Base-by-base conservation (phyloP, 768 basidiomycete genomes). In the Astraeus odoratus region DNA sequence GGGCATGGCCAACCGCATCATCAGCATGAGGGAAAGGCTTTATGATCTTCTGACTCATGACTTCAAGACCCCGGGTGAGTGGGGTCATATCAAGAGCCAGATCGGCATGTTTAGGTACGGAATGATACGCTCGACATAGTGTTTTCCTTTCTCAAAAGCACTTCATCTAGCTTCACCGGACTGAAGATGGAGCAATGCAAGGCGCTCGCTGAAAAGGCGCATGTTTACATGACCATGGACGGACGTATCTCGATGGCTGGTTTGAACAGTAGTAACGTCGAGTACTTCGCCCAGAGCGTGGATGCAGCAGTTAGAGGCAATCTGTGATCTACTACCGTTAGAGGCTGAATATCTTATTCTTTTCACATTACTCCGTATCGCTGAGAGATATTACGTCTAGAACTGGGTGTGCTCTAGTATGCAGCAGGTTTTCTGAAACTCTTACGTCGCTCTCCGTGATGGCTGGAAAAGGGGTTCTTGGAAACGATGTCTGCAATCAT, bases 51-150 rank as follows among this genome's bases (percentile, higher is more conserved):
- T 98, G 51, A 83, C 82, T 26, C 69, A 87, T 50, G 81, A 83
- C 51, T 68, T 86, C 51, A 80, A 85, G 64, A 98, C 95, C 26
- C 96, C 96, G 13, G 94, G 95, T 6, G 80, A 86, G 47, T 98
- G 96, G 96, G 75, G 77, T 8, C 95, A 97, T 65, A 89, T 98
- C 67, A 90, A 88, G 68, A 82, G 80, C 60, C 93, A 97, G 63
- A 94, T 93, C 51, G 95, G 95, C 65, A 95, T 97, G 93, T 94
- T 94, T 75, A 91, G 90, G 92, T 92, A 63, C 49, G 73, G 57
- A 18, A 22, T 39, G 60, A 43, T 43, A 15, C 27, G 29, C 19
- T 37, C 20, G 4, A 9, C 12, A n/a, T 2, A n/a, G 30, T 31
- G 4, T 20, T 22, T 30, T 33, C 44, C 56, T 23, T 51, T 43